phyloP scores from a whole-genome alignment of 1,284 basidiomycete genomes.

The Papiliotrema flavescens region DNA sequence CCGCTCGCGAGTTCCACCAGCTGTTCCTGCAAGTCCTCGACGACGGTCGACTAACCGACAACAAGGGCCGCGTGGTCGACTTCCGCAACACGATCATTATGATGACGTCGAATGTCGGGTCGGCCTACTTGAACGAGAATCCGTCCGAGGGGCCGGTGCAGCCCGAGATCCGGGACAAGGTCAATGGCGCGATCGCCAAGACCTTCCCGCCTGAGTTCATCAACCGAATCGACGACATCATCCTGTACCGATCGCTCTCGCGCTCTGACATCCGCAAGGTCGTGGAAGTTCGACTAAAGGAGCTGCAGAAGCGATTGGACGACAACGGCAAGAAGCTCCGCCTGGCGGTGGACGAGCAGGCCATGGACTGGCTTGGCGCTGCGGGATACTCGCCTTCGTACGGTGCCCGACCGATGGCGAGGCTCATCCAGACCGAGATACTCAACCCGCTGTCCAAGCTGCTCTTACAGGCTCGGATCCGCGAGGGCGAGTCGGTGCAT shows the following conservation, averaged over 20 bases:
- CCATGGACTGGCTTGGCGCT: conserved; percentile 77
- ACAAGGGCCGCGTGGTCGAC: conserved; percentile 48
- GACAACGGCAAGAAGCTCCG: conserved; percentile 71
- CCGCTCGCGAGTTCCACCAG: conserved; percentile 55
- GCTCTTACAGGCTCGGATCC: conserved; percentile 76
- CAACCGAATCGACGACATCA: conserved; percentile 53
- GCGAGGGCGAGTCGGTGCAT: conserved; percentile 73
- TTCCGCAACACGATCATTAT: conserved; percentile 51
- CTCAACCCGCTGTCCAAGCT: conserved; percentile 87
- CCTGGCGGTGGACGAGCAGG: conserved; percentile 68
- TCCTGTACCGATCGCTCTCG: conserved; percentile 55
- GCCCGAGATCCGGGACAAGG: conserved; percentile 46
- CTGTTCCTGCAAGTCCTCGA: conserved; percentile 60
- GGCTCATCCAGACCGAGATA: conserved; percentile 88
- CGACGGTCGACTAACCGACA: conserved; percentile 54
- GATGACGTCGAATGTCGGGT: conserved; percentile 58
- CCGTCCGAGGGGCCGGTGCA: conserved; percentile 49
- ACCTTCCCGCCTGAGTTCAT: conserved; percentile 59
- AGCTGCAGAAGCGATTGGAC: conserved; percentile 68
- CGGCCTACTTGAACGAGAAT: conserved; percentile 54
- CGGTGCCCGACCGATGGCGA: conserved; percentile 86
- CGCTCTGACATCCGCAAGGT: conserved; percentile 53
- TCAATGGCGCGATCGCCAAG: conserved; percentile 52
- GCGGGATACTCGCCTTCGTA: conserved; percentile 81
- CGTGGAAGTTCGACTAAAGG: conserved; percentile 53